A percentile compares a stretch with the other conserved stretches of the same genome.
Conservation (phyloP, 192 early-diverging fungal genomes). For the Coemansia sp. region DNA sequence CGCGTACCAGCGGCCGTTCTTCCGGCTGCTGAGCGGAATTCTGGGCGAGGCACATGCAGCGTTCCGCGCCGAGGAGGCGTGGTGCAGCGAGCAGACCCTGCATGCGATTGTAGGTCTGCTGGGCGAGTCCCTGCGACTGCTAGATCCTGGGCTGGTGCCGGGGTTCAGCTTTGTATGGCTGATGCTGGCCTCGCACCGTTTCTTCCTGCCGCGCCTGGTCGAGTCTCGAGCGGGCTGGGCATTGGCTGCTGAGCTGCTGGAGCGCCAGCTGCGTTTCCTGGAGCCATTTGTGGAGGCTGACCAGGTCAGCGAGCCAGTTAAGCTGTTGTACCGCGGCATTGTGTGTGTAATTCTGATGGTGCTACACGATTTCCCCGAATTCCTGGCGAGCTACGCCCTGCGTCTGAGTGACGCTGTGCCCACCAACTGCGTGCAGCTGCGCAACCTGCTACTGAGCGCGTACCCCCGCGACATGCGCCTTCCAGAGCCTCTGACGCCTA, state of each 20-base stretch:
- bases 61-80: constrained; percentile 24
- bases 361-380: constrained; percentile 97
- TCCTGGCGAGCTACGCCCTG: constrained; percentile 89
- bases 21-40: constrained; percentile 82
- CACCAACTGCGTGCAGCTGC: constrained; percentile 85
- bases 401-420: constrained; percentile 93
- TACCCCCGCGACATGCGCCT: constrained; percentile 93
- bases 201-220: constrained; percentile 87
- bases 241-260: constrained; percentile 78
- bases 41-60: constrained; percentile 69
- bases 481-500: constrained; percentile 95
- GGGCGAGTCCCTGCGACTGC: constrained; percentile 69
- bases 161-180: constrained; percentile 96
- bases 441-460: constrained; percentile 95
- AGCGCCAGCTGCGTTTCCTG: constrained; percentile 83
- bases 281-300: constrained; percentile 75
- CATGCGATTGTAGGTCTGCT: constrained; percentile 19
- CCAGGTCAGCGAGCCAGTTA: constrained; percentile 71
- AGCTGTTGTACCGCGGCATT: constrained; percentile 85
- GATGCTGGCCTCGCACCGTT: constrained; percentile 87
- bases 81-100: constrained; percentile 25
- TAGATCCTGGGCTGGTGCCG: constrained; percentile 85
- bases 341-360: constrained; percentile 89
- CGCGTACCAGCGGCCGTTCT: constrained; percentile 79
- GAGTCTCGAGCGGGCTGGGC: constrained; percentile 81